Evolutionary conservation across 805 yeast genomes (phyloP), one percentile per base, ranked within the genome.

Genomic region (Starmerella asiatica): DNA sequence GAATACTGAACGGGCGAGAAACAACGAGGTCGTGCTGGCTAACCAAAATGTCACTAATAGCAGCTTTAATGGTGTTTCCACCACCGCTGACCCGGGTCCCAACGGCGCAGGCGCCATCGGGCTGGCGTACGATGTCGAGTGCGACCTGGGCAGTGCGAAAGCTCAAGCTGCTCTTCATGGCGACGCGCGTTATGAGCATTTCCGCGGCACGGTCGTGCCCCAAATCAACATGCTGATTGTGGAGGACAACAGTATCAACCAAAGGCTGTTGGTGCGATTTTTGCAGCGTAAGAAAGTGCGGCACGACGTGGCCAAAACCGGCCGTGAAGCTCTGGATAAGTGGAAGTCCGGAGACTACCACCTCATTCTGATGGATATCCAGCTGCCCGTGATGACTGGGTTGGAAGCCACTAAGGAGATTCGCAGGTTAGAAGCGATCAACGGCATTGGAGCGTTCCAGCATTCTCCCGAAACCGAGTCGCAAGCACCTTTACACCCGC

Each of bases 281-380:
- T 65, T 91, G 58, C 71, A 84, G 49, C 79, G 83, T 47, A 88
- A 88, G 53, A 73, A 81, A 42, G 86, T 91, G 23, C 79, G 78
- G 32, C 84, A 77, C 48, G 78, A 77, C 45, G 76, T 85, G 33
- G 97, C 97, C 4, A 79, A 81, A 43, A 88, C 85, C 51, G 99
- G 99, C 21, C 75, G 77, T 51, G 97, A 91, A 55, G 99, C 98
- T 1, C 72, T 91, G 2, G 93, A 85, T 47, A 81, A 77, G 60
- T 91, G 97, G 97, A 69, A 83, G 48, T 75, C 72, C 44, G 98
- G 98, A 11, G 96, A 96, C 0, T 84, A 81, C 55, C 97, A 91
- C 57, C 65, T 91, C 47, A 93, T 93, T 29, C 69, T 91, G 32
- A 91, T 91, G 98, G 99, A 91, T 65, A 81, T 91, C 53, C 97